Percentiles rank a stretch among this genome's conserved stretches.
These are phyloP conservation scores for Hemisphaericaspora xylofermentans DNA, from an alignment of 1,139 yeast genomes.

Conservation along the genomic window DNA sequence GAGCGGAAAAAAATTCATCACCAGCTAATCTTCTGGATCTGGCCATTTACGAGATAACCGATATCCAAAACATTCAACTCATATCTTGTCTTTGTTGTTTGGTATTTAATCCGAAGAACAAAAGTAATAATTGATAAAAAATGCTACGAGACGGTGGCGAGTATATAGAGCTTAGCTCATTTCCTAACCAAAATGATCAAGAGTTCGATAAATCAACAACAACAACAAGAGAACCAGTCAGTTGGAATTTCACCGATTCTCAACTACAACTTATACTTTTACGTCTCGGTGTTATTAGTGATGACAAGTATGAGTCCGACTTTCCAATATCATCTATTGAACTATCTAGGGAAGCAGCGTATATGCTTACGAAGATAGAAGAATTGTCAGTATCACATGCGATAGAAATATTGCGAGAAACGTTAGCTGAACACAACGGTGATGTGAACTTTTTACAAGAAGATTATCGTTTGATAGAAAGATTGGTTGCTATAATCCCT, in stretches of 20 bases:
- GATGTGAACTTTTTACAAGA: conserved; percentile 42
- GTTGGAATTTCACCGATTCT: conserved; percentile 17
- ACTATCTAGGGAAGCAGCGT: conserved; percentile 24
- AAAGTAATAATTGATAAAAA: too few relatives aligned
- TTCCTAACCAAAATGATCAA: background rate
- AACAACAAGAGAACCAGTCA: too few relatives aligned
- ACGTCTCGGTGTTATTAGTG: conserved; percentile 32
- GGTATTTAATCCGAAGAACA: too few relatives aligned
- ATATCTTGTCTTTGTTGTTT: too few relatives aligned
- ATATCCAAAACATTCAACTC: too few relatives aligned
- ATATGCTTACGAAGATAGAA: conserved; percentile 31
- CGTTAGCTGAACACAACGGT: conserved; percentile 40
- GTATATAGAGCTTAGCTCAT: conserved; percentile 9
- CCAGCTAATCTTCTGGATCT: too few relatives aligned
- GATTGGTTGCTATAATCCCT: conserved; percentile 27
- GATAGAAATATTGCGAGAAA: conserved; percentile 33
- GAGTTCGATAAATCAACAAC: background rate
- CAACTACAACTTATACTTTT: conserved; percentile 30
- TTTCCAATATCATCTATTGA: conserved; percentile 15
- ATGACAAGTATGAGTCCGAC: conserved; percentile 21
- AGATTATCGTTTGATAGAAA: conserved; percentile 36
- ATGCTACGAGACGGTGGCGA: conserved; percentile 5
- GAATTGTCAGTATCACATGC: conserved; percentile 25
- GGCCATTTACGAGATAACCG: too few relatives aligned
- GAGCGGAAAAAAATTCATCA: too few relatives aligned